phyloP scores from a whole-genome alignment of 2,329 filamentous ascomycete species.

The Xylaria sp. region DNA sequence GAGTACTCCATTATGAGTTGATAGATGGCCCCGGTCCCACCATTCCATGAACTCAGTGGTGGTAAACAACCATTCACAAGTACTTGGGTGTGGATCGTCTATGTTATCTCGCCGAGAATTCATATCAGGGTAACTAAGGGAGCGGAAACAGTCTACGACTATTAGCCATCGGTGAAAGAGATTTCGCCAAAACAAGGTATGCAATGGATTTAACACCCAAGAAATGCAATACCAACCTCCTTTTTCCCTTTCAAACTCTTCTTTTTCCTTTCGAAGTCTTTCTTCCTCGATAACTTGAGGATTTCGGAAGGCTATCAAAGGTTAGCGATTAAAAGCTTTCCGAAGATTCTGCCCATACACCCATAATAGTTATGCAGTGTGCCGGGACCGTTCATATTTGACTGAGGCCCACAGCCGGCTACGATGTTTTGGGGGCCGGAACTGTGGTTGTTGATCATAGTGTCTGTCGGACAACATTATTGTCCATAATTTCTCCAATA shows the following conservation, averaged over 20 bases:
- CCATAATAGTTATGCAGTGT: slow-evolving; percentile 19
- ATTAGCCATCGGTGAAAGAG: background rate
- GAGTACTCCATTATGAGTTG: slow-evolving; percentile 41
- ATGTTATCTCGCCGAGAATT: slow-evolving; percentile 15
- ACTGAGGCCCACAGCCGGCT: background rate
- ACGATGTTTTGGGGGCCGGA: slow-evolving; percentile 4
- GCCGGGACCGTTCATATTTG: background rate
- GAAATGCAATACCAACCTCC: slow-evolving; percentile 2
- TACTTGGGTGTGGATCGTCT: slow-evolving; percentile 21
- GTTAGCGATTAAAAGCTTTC: background rate
- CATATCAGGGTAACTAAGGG: slow-evolving; percentile 15
- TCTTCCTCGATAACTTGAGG: background rate
- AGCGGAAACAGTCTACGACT: slow-evolving; percentile 15
- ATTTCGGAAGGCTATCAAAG: background rate
- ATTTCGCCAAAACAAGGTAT: background rate
- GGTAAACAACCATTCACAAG: slow-evolving; percentile 43
- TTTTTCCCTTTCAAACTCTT: slow-evolving; percentile 16
- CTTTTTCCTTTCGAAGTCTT: slow-evolving; percentile 1
- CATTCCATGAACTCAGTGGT: slow-evolving; percentile 39
- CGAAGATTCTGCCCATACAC: background rate
- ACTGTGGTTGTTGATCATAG: background rate
- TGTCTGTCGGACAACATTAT: background rate
- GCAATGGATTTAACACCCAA: too few relatives aligned
- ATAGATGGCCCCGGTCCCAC: slow-evolving; percentile 24
- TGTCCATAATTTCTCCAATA: background rate